Conservation (phyloP, 2,329 filamentous ascomycete genomes). For the Penicillium sp. region DNA sequence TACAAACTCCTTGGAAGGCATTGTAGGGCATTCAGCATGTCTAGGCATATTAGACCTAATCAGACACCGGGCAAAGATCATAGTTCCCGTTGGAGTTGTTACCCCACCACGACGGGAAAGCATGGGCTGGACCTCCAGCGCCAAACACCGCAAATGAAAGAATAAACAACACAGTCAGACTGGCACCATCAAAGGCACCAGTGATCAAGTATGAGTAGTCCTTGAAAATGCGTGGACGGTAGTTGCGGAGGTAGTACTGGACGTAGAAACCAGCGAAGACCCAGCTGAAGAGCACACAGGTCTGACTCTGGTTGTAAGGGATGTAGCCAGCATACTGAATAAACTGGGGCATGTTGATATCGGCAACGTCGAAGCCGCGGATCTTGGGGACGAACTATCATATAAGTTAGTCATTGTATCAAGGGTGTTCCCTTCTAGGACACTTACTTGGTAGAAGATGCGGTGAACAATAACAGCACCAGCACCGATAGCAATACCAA, state of each 20-base stretch:
- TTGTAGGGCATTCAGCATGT: too few species aligned
- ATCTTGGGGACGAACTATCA: conserved; percentile 51
- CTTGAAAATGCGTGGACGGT: conserved; percentile 53
- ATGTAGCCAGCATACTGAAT: conserved; percentile 57
- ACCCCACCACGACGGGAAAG: conserved; percentile 58
- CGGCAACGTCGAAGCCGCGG: conserved; percentile 39
- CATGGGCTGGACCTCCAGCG: conserved; percentile 44
- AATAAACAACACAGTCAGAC: conserved; percentile 52
- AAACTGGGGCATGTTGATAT: conserved; percentile 56
- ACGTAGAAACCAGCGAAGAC: conserved; percentile 47
- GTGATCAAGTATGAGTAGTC: conserved; percentile 57
- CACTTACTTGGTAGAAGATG: conserved; percentile 11
- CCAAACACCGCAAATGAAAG: conserved; percentile 59
- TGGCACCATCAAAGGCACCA: conserved; percentile 56
- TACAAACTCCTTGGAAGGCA: too few species aligned
- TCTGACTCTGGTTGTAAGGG: conserved; percentile 57
- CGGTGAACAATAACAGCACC: conserved; percentile 16
- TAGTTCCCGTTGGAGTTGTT: conserved; percentile 53
- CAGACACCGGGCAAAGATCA: conserved; percentile 29
- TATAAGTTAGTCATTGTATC: not conserved
- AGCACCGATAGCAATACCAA: conserved; percentile 52
- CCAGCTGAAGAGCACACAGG: conserved; percentile 55
- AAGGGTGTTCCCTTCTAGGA: not conserved
- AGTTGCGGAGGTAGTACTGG: conserved; percentile 56
- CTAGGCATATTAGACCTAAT: not conserved